phyloP scores from a whole-genome alignment of 2,329 filamentous ascomycete species.

The Fonsecaea monophora region DNA sequence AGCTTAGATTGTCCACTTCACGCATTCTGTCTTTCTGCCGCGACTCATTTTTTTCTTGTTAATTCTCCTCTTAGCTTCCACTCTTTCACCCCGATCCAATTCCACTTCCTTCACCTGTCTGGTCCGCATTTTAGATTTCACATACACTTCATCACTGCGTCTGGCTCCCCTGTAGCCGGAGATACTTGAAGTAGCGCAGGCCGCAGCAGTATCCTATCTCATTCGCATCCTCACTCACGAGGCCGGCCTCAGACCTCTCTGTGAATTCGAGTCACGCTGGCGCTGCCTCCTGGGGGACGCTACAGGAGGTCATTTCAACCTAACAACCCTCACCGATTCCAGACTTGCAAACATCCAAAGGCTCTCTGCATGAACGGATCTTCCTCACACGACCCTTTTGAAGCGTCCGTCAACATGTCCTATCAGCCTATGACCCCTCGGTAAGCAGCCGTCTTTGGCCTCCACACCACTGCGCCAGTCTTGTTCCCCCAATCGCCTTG shows the following conservation, averaged over 20 bases:
- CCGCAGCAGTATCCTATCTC: not conserved
- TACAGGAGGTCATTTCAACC: not conserved
- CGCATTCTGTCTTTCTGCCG: not conserved
- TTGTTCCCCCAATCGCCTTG: not conserved
- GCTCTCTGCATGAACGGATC: not conserved
- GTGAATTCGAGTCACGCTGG: not conserved
- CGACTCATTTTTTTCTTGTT: not conserved
- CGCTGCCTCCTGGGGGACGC: not conserved
- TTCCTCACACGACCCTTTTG: not conserved
- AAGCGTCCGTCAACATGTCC: constrained; percentile 1
- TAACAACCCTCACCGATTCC: not conserved
- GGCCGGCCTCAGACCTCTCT: not conserved
- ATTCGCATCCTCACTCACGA: not conserved
- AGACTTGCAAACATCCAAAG: not conserved
- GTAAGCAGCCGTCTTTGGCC: constrained; percentile 5
- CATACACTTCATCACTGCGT: not conserved
- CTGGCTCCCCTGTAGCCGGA: not conserved
- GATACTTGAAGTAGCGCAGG: not conserved
- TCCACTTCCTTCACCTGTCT: not conserved
- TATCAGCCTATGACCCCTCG: constrained; percentile 15
- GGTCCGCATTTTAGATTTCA: not conserved
- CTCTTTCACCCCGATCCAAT: not conserved
- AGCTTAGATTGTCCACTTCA: not conserved
- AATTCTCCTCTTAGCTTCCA: not conserved
- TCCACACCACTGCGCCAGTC: not conserved